Evolutionary conservation across 345 rosid genomes (phyloP).

Genomic region (Streptanthus diversifolius): DNA sequence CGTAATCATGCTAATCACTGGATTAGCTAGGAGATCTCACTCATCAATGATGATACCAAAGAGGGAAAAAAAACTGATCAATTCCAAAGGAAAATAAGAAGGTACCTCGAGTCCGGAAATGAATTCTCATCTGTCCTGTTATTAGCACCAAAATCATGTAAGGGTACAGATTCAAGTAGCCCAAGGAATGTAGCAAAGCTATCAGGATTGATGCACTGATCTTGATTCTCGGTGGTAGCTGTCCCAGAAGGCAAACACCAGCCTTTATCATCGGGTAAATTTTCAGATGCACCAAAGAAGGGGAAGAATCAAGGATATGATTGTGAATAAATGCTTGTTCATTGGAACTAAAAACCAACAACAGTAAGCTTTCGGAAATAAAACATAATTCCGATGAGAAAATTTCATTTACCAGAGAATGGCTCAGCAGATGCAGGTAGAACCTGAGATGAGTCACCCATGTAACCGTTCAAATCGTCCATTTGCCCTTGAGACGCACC

Average conservation of each 20-base stretch:
- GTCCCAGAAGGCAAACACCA: slow-evolving; percentile 55
- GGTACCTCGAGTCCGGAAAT: slow-evolving; percentile 61
- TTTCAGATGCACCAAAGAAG: slow-evolving; percentile 45
- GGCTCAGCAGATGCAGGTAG: slow-evolving; percentile 53
- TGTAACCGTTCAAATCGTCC: slow-evolving; percentile 32
- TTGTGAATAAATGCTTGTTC: background rate
- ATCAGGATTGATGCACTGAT: slow-evolving; percentile 68
- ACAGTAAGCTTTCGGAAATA: background rate
- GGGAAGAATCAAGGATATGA: background rate
- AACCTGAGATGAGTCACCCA: slow-evolving; percentile 54
- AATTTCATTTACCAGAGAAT: slow-evolving; percentile 51
- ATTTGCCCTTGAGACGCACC: slow-evolving; percentile 35
- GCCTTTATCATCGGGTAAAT: slow-evolving; percentile 44
- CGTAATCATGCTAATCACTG: background rate
- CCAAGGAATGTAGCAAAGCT: slow-evolving; percentile 74
- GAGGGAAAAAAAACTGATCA: background rate
- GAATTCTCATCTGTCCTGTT: slow-evolving; percentile 52
- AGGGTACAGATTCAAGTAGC: slow-evolving; percentile 80
- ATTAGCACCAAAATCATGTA: slow-evolving; percentile 58
- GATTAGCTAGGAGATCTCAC: slow-evolving; percentile 3
- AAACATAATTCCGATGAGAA: background rate
- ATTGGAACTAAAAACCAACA: slow-evolving; percentile 16
- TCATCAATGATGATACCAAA: slow-evolving; percentile 11
- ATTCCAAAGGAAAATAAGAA: slow-evolving; percentile 16
- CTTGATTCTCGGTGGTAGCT: slow-evolving; percentile 49